These are phyloP conservation scores for Pseudogymnoascus sp. DNA, from an alignment of 2,329 filamentous ascomycete genomes.

Conservation along the genomic window DNA sequence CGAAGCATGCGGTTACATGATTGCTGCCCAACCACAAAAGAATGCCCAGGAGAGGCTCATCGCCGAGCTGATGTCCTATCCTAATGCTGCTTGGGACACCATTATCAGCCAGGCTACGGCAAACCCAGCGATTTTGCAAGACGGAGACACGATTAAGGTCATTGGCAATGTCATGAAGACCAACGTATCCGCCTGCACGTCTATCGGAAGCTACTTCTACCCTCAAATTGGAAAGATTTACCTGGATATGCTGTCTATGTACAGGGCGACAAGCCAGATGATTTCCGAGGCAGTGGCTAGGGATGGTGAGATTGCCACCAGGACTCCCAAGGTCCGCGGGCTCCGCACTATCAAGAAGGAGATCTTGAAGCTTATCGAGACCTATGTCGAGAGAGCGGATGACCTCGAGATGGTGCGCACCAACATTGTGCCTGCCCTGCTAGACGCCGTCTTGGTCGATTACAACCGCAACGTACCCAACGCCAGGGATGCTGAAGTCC, in stretches of 20 bases:
- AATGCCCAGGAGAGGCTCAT: constrained; percentile 87
- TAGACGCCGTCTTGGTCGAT: constrained; percentile 89
- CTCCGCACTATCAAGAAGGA: constrained; percentile 98
- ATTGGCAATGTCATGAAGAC: constrained; percentile 99
- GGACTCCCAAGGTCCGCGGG: constrained; percentile 93
- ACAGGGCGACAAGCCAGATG: constrained; percentile 88
- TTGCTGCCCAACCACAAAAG: constrained; percentile 93
- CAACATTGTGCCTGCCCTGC: constrained; percentile 89
- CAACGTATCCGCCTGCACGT: constrained; percentile 95
- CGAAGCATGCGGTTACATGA: constrained; percentile 98
- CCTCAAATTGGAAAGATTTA: constrained; percentile 97
- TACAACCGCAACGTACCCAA: constrained; percentile 96
- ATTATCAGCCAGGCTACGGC: constrained; percentile 85
- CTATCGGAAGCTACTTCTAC: constrained; percentile 95
- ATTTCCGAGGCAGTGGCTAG: constrained; percentile 87
- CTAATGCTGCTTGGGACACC: constrained; percentile 89
- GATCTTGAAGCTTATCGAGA: constrained; percentile 95
- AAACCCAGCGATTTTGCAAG: constrained; percentile 79
- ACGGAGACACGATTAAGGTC: constrained; percentile 93
- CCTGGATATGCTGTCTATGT: constrained; percentile 98
- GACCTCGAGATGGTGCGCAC: constrained; percentile 87
- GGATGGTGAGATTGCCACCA: constrained; percentile 87
- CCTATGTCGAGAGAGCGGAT: constrained; percentile 95
- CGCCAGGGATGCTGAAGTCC: constrained; percentile 89
- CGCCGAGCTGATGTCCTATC: constrained; percentile 83